Conservation (phyloP, 225 moss, liverwort and hornwort genomes). For the Marchantia paleacea region DNA sequence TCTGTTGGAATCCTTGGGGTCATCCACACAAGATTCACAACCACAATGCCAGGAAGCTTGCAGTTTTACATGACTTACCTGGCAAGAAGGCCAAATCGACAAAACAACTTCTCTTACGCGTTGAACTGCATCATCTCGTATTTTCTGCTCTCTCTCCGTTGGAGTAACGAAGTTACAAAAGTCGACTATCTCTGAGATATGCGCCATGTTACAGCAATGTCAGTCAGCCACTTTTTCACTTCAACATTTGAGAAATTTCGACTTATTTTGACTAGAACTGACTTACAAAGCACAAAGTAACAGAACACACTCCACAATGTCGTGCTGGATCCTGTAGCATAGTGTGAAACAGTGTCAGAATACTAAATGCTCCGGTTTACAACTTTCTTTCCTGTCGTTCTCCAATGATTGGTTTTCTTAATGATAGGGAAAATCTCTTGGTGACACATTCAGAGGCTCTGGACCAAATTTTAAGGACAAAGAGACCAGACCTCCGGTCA, state of each 20-base stretch:
- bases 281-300: neutral
- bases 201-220: neutral
- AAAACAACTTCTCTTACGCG: conserved; percentile 64
- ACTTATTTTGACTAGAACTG: neutral
- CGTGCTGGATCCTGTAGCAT: neutral
- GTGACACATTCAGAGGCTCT: too few relatives aligned
- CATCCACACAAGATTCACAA: neutral
- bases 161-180: conserved; percentile 74
- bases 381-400: too few relatives aligned
- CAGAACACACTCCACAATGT: neutral
- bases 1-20: neutral
- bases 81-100: conserved; percentile 78
- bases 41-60: neutral
- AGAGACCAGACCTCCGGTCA: neutral
- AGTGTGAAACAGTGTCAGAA: neutral
- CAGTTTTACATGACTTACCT: conserved; percentile 42
- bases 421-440: too few relatives aligned
- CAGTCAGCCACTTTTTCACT: neutral
- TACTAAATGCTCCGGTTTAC: too few relatives aligned
- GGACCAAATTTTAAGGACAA: neutral
- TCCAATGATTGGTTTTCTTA: too few relatives aligned
- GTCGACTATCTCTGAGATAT: conserved; percentile 60
- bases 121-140: conserved; percentile 59
- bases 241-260: neutral
- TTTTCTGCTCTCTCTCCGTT: conserved; percentile 59